Base-by-base conservation (phyloP, 225 moss, liverwort and hornwort genomes). In the Sphagnum contortum region DNA sequence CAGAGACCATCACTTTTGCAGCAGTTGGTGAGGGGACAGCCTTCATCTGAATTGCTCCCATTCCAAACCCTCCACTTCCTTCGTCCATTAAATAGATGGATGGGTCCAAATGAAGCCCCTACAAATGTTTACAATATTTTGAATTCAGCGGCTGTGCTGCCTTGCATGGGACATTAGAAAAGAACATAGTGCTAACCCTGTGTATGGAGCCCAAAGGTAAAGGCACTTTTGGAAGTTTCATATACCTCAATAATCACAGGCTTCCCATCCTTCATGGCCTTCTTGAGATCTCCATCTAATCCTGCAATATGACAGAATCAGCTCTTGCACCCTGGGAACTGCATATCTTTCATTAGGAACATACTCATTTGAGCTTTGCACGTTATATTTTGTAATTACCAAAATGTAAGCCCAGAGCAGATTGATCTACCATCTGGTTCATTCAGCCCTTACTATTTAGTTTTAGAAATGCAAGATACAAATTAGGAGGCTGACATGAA, bases 251-350 rank as follows among this genome's bases (percentile, higher is more conserved):
- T 98, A 61, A 98, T 98, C 14, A 98, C 93, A 45, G 98, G 93
- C 79, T 98, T 98, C 58, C 98, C 98, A 62, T 98, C 98, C 70
- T 89, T 98, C 93, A 98, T 91, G 57, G 93, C 93, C 72, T 98
- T 98, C 77, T 89, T 81, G 67, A 98, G 70, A 76, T 98, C 98
- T 57, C 98, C 98, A 77, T 91, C 86, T 61, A 98, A 89, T 56
- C 98, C 98, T 98, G 81, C 10, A 72, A 60, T 61, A 14, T 45
- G 60, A 69, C 49, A 50, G 9, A 49, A 12, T 11, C 49, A 62
- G n/a, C 11, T 5, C 45, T 29, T 29, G 29, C 29, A 29, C 29
- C 29, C 29, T 29, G 29, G 1, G 29, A 29, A 29, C 29, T 29
- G 29, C 29, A 29, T 29, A 29, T 29, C 29, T 29, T 29, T 29